Percentiles rank a stretch among this genome's conserved stretches.
These are phyloP conservation scores for Seiridium cupressi DNA, from an alignment of 2,329 filamentous ascomycete genomes.

Conservation along the genomic window DNA sequence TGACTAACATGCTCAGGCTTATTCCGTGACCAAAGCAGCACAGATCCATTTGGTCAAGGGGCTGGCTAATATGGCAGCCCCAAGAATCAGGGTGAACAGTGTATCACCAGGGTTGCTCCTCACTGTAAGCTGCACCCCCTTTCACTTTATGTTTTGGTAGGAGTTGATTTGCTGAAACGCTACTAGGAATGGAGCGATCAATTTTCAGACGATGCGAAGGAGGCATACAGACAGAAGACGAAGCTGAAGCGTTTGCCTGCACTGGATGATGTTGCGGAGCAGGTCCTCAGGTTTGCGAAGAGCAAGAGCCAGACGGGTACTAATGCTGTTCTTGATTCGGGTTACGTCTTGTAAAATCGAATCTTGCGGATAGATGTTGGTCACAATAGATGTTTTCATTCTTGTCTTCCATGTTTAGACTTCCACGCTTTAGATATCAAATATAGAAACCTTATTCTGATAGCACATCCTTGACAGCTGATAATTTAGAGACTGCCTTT, in stretches of 20 bases:
- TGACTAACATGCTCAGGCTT: slow-evolving; percentile 47
- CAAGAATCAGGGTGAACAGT: slow-evolving; percentile 57
- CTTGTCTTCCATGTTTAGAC: too few relatives aligned
- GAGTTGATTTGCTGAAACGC: not conserved
- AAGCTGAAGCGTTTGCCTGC: slow-evolving; percentile 58
- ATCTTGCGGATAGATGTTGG: too few relatives aligned
- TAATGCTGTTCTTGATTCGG: slow-evolving; percentile 50
- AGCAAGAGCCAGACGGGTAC: slow-evolving; percentile 49
- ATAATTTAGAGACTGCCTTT: too few relatives aligned
- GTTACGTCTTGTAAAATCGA: slow-evolving; percentile 20
- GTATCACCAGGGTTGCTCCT: slow-evolving; percentile 54
- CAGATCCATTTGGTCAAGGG: slow-evolving; percentile 58
- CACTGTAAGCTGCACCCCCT: slow-evolving; percentile 32
- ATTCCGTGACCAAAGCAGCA: slow-evolving; percentile 75
- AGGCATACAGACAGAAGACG: slow-evolving; percentile 51
- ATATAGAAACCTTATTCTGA: too few relatives aligned
- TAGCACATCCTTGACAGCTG: too few relatives aligned
- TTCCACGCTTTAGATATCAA: too few relatives aligned
- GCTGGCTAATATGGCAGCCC: slow-evolving; percentile 50
- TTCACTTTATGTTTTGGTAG: not conserved
- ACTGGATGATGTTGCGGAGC: slow-evolving; percentile 55
- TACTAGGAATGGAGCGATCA: slow-evolving; percentile 59
- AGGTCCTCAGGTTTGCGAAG: slow-evolving; percentile 48
- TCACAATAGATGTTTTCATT: too few relatives aligned
- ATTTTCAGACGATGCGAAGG: slow-evolving; percentile 57